Conservation (phyloP, 2,329 filamentous ascomycete species). For the Cladosporium velox region DNA sequence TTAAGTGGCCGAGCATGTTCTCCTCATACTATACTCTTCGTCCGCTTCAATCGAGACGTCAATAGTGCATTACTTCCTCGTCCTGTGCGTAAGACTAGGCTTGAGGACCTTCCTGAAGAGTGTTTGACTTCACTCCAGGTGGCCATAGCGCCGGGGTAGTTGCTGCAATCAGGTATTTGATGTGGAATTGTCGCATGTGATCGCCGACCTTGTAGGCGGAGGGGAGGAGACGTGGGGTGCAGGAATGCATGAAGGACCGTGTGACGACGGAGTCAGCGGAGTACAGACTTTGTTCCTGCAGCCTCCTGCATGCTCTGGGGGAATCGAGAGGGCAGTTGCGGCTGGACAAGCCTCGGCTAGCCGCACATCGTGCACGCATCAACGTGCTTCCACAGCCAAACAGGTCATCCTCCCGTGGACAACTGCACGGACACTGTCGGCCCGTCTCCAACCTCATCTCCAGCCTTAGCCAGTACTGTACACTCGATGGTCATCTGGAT, state of each 20-base stretch:
- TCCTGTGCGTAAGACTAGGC: conserved; percentile 6
- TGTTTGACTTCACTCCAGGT: conserved; percentile 6
- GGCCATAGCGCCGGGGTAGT: conserved; percentile 4
- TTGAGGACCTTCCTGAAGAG: conserved; percentile 11
- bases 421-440: not conserved
- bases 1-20: not conserved
- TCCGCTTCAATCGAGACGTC: not conserved
- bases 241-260: not conserved
- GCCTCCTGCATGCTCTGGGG: conserved; percentile 3
- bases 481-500: not conserved
- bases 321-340: not conserved
- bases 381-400: not conserved
- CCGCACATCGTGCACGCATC: not conserved
- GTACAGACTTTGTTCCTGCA: conserved; percentile 1
- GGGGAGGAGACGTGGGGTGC: conserved; percentile 3
- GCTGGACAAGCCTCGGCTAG: not conserved
- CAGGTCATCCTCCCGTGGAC: not conserved
- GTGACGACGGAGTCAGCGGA: conserved; percentile 13
- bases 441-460: conserved; percentile 4
- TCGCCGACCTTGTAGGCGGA: not conserved
- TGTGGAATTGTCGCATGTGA: conserved; percentile 9
- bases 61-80: conserved; percentile 5
- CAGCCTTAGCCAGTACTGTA: not conserved
- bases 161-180: conserved; percentile 1
- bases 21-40: not conserved